Percentiles rank a stretch among this genome's conserved stretches.
Evolutionary conservation across 768 basidiomycete species (phyloP).

Genomic region (Suillus ampliporus): DNA sequence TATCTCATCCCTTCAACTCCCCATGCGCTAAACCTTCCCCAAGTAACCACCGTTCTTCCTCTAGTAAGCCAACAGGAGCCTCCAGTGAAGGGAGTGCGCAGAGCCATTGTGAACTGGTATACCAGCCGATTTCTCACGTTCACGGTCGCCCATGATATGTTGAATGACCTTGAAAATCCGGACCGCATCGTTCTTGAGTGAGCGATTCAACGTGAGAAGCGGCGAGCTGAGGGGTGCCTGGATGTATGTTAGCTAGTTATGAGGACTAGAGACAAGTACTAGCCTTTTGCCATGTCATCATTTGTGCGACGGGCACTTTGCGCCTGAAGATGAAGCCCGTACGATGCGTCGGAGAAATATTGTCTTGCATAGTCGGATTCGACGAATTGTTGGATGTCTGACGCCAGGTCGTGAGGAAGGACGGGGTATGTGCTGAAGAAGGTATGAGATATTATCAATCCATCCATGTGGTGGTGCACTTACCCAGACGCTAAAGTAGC

Average conservation of each 20-base stretch:
- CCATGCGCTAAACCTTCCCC: conserved; percentile 78
- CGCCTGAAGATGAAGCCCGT: conserved; percentile 87
- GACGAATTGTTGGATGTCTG: conserved; percentile 87
- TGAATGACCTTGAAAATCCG: conserved; percentile 90
- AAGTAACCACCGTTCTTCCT: conserved; percentile 89
- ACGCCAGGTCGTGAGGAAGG: conserved; percentile 79
- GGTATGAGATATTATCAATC: conserved; percentile 19
- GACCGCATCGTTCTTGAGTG: conserved; percentile 77
- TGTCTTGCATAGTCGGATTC: conserved; percentile 84
- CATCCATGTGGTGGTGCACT: conserved; percentile 26
- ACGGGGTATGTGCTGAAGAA: conserved; percentile 69
- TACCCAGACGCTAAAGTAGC: conserved; percentile 71
- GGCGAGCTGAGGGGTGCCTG: conserved; percentile 73
- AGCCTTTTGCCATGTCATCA: conserved; percentile 94
- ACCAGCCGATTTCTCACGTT: conserved; percentile 65
- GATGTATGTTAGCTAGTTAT: neutral
- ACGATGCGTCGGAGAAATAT: conserved; percentile 91
- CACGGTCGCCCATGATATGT: conserved; percentile 92
- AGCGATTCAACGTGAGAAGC: conserved; percentile 70
- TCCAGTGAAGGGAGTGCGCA: conserved; percentile 48
- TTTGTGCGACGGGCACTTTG: conserved; percentile 79
- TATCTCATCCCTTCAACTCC: conserved; percentile 90
- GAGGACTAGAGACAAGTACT: conserved; percentile 1
- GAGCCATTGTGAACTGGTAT: conserved; percentile 52
- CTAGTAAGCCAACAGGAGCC: conserved; percentile 59